Base-by-base conservation (phyloP, 2,329 filamentous ascomycete genomes). In the Microdochium nivale region DNA sequence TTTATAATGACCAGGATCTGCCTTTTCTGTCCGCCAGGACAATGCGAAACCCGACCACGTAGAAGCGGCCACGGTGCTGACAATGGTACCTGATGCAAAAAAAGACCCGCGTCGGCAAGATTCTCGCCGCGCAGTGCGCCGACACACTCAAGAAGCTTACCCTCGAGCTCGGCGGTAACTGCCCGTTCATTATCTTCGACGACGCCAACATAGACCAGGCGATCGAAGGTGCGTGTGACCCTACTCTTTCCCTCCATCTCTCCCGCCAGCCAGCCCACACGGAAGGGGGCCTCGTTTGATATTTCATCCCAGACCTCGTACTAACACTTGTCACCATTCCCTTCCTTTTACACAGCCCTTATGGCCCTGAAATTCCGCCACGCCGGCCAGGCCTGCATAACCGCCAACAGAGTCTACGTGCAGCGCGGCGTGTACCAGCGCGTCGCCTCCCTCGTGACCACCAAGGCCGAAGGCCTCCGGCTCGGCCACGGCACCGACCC, bases 141-240 rank as follows among this genome's bases (percentile, higher is more conserved):
- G 78, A 79, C 59, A 73, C 81, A 60, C 71, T 88, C 51, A 89
- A 89, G 70, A 86, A 85, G 2, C 75, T 81, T 19, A 71, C 87
- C 2, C 78, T 89, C 64, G 86, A 90, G 65, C 73, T 89, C 0
- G 86, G 86, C 1, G 86, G 86, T 13, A 89, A 89, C 65, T 83
- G 83, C 4, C 80, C 79, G 1, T 79, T 83, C 3, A 76, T 89
- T 50, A 78, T 88, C 2, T 76, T 86, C 53, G 80, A 85, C 49
- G 85, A 88, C 60, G 84, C 85, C 23, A 77, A 87, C 57, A 57
- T 88, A 47, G 73, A 84, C 24, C 77, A 77, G 48, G 83, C 85
- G 1, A 79, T 81, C 0, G 67, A 69, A 23, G 74, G 75, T 63
- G 37, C 54, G 56, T 47, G 19, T 14, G 25, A n/a, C 43, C 24